A percentile compares a stretch with the other conserved stretches of the same genome.
Evolutionary conservation across 1,139 yeast genomes (phyloP).

Genomic region (Candida sp.): DNA sequence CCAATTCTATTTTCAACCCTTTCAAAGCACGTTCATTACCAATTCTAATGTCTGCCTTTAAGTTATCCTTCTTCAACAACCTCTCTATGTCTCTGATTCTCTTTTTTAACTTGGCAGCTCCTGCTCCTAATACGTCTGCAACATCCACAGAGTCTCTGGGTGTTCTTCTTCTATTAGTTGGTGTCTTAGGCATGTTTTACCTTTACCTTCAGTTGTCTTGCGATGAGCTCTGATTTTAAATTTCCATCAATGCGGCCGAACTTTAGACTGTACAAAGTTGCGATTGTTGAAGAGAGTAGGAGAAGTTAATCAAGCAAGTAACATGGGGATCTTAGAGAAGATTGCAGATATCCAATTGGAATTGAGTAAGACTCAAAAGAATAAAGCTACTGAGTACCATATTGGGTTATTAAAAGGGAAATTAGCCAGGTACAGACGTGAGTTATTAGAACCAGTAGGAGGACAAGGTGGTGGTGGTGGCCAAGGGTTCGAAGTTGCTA

Average conservation of each 20-base stretch:
- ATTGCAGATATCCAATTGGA: constrained; percentile 91
- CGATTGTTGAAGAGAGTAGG: too few species aligned
- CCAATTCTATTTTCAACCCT: constrained; percentile 67
- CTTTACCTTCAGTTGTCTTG: not conserved
- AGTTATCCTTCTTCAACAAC: constrained; percentile 53
- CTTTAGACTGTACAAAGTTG: not conserved
- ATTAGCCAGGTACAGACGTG: constrained; percentile 90
- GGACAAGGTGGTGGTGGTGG: constrained; percentile 71
- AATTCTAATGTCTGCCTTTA: constrained; percentile 72
- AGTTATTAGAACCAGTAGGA: constrained; percentile 86
- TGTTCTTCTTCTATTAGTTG: constrained; percentile 7
- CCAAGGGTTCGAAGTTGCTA: constrained; percentile 93
- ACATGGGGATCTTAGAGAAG: constrained; percentile 53
- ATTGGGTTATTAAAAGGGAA: constrained; percentile 92
- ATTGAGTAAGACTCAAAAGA: constrained; percentile 92
- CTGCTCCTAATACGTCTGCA: constrained; percentile 30
- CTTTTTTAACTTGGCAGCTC: constrained; percentile 63
- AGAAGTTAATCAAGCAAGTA: too few species aligned
- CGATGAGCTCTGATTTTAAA: not conserved
- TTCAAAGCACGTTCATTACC: constrained; percentile 87
- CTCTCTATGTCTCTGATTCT: constrained; percentile 86
- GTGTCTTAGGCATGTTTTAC: constrained; percentile 10
- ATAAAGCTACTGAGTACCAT: constrained; percentile 97
- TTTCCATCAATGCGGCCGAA: not conserved
- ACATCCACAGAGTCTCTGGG: constrained; percentile 17